Base-by-base conservation (phyloP, 2,329 filamentous ascomycete genomes). In the Alternaria sp. region DNA sequence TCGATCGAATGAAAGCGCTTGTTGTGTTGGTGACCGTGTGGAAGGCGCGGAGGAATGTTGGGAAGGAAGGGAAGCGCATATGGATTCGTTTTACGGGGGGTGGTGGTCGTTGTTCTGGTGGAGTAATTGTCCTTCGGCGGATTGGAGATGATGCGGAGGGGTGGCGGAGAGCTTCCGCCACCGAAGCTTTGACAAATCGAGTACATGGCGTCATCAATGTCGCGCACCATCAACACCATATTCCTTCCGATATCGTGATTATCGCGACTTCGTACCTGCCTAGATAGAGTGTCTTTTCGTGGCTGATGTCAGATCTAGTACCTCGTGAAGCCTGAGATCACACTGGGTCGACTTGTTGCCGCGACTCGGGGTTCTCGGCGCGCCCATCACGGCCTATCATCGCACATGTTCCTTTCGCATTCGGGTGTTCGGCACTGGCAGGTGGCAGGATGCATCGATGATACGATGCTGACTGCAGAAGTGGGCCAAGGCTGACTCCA, bases 31-130 rank as follows among this genome's bases (percentile, higher is more conserved):
- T 77, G 76, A 84, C 65, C 11, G 76, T 72, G 64, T 80, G 81
- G 73, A 86, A 78, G 17, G 82, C 83, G 71, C 83, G 83, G 62
- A 86, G 71, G 71, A 86, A 69, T 54, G 77, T 81, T 53, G 83
- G 80, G 57, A 85, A 74, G 17, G 82, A 81, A 61, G 82, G 81
- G 62, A 85, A 76, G 76, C 84, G 85, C 85, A 86, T 86, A 69
- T 67, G 71, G 68, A 63, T 49, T 52, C 12, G 49, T 52, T 25
- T 25, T 25, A 36, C 3, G 11, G 13, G 25, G 9, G 17, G 36
- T 49, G 47, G 15, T 25, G 17, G 36, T 28, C 19, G 45, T 30
- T 56, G 59, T 46, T 65, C 53, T 56, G 54, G 59, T 45, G 50
- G 11, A n/a, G n/a, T 46, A 36, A 23, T 26, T 53, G 30, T 5